These are phyloP conservation scores for Thinopyrum elongatum DNA, from an alignment of 176 grass and related monocot species.

Conservation along the genomic window DNA sequence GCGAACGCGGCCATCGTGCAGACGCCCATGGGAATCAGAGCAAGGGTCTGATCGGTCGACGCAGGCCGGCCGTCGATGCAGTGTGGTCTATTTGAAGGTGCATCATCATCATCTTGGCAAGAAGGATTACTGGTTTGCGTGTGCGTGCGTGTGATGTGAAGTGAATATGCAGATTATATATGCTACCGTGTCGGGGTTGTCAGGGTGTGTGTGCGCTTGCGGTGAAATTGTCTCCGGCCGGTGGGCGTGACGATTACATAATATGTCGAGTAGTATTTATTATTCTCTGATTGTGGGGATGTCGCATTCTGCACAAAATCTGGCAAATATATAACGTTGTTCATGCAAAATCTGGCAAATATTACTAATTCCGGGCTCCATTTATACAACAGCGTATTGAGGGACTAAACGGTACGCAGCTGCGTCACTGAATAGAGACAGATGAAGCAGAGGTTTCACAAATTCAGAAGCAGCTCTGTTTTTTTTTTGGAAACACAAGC, in stretches of 20 bases:
- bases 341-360: no score
- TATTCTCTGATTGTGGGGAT: no score
- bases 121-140: not conserved
- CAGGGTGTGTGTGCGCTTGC: not conserved
- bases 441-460: no score
- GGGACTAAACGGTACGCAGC: no score
- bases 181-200: not conserved
- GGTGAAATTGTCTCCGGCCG: not conserved
- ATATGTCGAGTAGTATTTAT: no score
- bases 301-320: no score
- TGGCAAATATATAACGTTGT: no score
- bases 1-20: not conserved
- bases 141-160: not conserved
- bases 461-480: no score
- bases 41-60: not conserved
- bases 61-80: not conserved
- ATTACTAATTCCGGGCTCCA: no score
- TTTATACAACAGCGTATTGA: no score
- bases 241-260: not conserved
- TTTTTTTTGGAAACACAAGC: no score
- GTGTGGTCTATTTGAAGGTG: not conserved
- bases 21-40: not conserved
- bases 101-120: conserved; percentile 18
- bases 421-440: no score
- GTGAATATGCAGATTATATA: not conserved